phyloP scores from a whole-genome alignment of 2,329 filamentous ascomycete species.

The Sporothrix schenckii region DNA sequence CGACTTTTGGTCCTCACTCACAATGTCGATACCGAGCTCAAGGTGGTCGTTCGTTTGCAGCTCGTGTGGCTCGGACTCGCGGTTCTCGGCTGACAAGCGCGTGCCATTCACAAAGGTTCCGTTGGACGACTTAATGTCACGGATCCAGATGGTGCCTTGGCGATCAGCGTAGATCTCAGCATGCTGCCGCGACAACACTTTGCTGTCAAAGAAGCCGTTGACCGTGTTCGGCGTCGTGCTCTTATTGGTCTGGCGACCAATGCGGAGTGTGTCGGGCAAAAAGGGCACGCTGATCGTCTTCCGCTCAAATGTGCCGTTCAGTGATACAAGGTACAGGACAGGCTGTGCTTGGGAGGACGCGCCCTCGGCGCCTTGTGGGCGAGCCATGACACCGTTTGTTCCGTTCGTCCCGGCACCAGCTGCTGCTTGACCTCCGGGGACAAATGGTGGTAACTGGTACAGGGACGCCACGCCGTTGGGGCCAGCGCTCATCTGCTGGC shows the following conservation, averaged over 20 bases:
- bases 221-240: conserved; percentile 88
- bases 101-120: conserved; percentile 96
- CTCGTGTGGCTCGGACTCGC: conserved; percentile 94
- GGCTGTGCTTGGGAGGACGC: conserved; percentile 63
- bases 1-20: conserved; percentile 97
- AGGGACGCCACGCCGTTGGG: conserved; percentile 48
- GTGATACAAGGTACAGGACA: conserved; percentile 80
- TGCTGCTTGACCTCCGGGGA: conserved; percentile 43
- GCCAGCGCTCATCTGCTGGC: conserved; percentile 47
- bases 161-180: conserved; percentile 90
- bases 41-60: conserved; percentile 88
- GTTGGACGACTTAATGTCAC: conserved; percentile 97
- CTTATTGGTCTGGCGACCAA: conserved; percentile 94
- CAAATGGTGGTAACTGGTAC: conserved; percentile 47
- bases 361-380: conserved; percentile 66
- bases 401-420: conserved; percentile 32
- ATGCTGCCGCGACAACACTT: conserved; percentile 93
- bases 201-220: conserved; percentile 98
- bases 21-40: conserved; percentile 96
- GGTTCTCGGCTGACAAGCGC: conserved; percentile 87
- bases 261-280: conserved; percentile 88
- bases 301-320: conserved; percentile 95
- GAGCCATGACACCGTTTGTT: conserved; percentile 53
- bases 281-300: conserved; percentile 95
- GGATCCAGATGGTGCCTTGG: conserved; percentile 90